A percentile compares a stretch with the other conserved stretches of the same genome.
Evolutionary conservation across 2,329 filamentous ascomycete genomes (phyloP).

Genomic region (Neonectria punicea): DNA sequence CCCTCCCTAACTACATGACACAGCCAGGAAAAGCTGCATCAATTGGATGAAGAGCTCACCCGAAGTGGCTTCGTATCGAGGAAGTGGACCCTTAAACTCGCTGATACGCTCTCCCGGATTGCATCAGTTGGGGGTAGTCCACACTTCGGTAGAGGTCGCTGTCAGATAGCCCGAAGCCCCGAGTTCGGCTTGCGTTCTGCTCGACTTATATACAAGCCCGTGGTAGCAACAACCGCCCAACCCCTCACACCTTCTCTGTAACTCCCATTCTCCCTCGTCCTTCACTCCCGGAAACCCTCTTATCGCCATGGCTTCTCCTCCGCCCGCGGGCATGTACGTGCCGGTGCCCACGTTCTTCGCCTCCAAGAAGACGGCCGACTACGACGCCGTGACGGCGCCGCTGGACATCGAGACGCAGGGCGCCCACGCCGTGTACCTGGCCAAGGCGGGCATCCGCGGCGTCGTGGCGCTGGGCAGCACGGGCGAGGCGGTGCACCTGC

Average conservation of each 20-base stretch:
- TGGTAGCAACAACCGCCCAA: slow-evolving; percentile 11
- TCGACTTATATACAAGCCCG: slow-evolving; percentile 33
- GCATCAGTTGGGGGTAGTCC: slow-evolving; percentile 12
- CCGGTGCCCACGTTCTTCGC: slow-evolving; percentile 73
- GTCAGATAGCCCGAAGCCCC: slow-evolving; percentile 37
- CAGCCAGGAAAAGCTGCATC: too few species aligned
- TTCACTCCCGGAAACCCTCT: not conserved
- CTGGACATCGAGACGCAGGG: slow-evolving; percentile 69
- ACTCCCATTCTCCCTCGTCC: not conserved
- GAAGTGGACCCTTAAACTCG: not conserved
- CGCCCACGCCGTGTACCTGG: slow-evolving; percentile 68
- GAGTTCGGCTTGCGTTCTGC: slow-evolving; percentile 25
- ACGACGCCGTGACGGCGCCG: slow-evolving; percentile 57
- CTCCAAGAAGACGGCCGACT: slow-evolving; percentile 52
- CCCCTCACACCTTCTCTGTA: slow-evolving; percentile 25
- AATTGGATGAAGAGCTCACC: too few species aligned
- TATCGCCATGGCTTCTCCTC: slow-evolving; percentile 46
- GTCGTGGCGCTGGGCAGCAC: slow-evolving; percentile 72
- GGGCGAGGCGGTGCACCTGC: slow-evolving; percentile 72
- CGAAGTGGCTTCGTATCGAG: too few species aligned
- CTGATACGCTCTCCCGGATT: slow-evolving; percentile 19
- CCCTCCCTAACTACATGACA: too few species aligned
- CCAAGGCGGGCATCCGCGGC: slow-evolving; percentile 67
- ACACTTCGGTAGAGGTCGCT: slow-evolving; percentile 30
- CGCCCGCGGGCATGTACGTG: slow-evolving; percentile 67